Conservation (phyloP, 257 asterid genomes). For the Penstemon barbatus region DNA sequence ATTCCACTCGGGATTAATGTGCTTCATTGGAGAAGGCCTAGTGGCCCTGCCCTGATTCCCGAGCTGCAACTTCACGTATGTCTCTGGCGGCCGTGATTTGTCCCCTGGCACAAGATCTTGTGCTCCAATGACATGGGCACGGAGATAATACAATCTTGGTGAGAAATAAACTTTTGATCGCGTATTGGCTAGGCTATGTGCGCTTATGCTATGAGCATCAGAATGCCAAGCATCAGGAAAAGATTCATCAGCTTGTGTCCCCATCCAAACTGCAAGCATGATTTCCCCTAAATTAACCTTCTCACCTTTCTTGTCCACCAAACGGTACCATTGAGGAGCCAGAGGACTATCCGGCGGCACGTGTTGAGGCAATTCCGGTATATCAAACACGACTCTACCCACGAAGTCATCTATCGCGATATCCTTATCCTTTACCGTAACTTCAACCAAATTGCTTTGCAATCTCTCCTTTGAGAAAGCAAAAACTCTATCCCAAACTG, state of each 20-base stretch:
- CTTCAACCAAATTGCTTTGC: constrained; percentile 70
- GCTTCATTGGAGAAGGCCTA: constrained; percentile 50
- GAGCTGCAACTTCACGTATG: constrained; percentile 59
- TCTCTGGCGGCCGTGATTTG: constrained; percentile 45
- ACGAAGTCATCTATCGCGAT: constrained; percentile 20
- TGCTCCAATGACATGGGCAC: constrained; percentile 72
- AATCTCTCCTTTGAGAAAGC: constrained; percentile 76
- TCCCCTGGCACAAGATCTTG: constrained; percentile 80
- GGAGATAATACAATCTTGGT: constrained; percentile 65
- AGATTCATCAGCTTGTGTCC: constrained; percentile 94
- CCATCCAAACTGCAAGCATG: constrained; percentile 94
- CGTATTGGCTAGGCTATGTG: constrained; percentile 53
- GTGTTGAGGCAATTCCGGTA: constrained; percentile 54
- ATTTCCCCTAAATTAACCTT: constrained; percentile 59
- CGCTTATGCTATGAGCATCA: constrained; percentile 69
- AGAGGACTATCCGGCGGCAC: constrained; percentile 90
- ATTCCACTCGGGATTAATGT: constrained; percentile 73
- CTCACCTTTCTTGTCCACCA: constrained; percentile 62
- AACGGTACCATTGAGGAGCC: constrained; percentile 82
- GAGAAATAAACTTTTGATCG: constrained; percentile 85
- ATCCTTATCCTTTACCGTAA: constrained; percentile 73
- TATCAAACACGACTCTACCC: constrained; percentile 9
- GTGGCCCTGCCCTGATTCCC: constrained; percentile 67
- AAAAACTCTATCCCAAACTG: constrained; percentile 68
- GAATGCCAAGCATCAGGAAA: constrained; percentile 93